Conservation (phyloP, 2,329 filamentous ascomycete genomes). For the Colletotrichum sojae region DNA sequence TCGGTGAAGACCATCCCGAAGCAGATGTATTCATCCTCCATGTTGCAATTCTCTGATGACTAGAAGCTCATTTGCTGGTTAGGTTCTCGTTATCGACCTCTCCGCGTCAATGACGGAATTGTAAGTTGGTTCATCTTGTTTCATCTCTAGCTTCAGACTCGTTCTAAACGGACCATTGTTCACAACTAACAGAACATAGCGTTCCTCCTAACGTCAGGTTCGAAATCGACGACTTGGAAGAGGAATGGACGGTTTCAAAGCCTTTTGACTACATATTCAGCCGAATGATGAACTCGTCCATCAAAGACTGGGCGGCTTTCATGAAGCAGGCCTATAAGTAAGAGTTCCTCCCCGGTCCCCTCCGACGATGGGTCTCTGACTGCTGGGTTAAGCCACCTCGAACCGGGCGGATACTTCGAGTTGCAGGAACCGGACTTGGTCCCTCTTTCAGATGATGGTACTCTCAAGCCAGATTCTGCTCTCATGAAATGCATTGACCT, state of each 20-base stretch:
- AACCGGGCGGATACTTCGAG: conserved; percentile 63
- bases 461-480: conserved; percentile 42
- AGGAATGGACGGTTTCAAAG: conserved; percentile 49
- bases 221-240: conserved; percentile 54
- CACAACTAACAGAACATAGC: conserved; percentile 45
- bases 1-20: conserved; percentile 54
- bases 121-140: conserved; percentile 37
- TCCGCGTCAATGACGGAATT: conserved; percentile 57
- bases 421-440: conserved; percentile 58
- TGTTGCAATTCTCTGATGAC: too few species aligned
- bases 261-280: conserved; percentile 73
- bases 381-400: conserved; percentile 53
- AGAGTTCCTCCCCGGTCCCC: not conserved
- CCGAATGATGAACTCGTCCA: conserved; percentile 66
- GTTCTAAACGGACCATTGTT: not conserved
- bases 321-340: conserved; percentile 59
- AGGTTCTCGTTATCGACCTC: conserved; percentile 55
- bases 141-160: not conserved
- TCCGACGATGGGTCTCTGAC: conserved; percentile 40
- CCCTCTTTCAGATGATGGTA: conserved; percentile 58
- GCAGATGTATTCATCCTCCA: too few species aligned
- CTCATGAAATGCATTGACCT: conserved; percentile 44
- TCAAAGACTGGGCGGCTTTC: conserved; percentile 65
- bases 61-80: not conserved
- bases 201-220: conserved; percentile 56